Base-by-base conservation (phyloP, 2,329 filamentous ascomycete genomes). In the Alternaria triticina region DNA sequence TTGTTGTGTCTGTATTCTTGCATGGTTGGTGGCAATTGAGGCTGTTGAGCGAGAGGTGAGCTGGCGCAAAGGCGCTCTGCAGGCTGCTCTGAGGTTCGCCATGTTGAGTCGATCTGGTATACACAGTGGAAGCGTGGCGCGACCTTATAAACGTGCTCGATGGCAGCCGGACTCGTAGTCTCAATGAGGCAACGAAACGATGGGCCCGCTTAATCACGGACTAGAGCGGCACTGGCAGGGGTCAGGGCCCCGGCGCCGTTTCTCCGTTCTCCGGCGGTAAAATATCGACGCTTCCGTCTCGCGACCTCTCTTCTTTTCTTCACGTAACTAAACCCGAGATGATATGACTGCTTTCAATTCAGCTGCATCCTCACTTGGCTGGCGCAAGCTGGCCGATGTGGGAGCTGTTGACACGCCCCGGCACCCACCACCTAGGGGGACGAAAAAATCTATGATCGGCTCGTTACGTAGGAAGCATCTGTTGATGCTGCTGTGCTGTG, bases 261-360 rank as follows among this genome's bases (percentile, higher is more conserved):
- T 36, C 40, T 54, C 40, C 56, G 61, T 70, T 71, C 54, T 66
- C 72, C 66, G 67, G 68, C 69, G 72, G 67, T 59, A 64, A 69
- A 59, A 67, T 36, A 51, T 52, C 61, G 57, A 46, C 70, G 67
- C 58, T 65, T 61, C 66, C 59, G 64, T 40, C 61, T 65, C 66
- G 54, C 50, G 40, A 20, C 52, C 52, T 28, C 47, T 61, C 59
- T 79, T 73, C 70, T 80, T 79, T 82, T 86, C 85, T 82, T 88
- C 81, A 86, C 89, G 61, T 60, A 92, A 93, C 90, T 93, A 93
- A 88, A 88, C 87, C 89, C 90, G 89, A 88, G 79, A 85, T 90
- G 90, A 94, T 87, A 62, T 91, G 91, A 89, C 84, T 84, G 86
- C 87, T 86, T 86, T 77, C 82, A 80, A 78, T 80, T 77, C 84